A percentile compares a stretch with the other conserved stretches of the same genome.
These are phyloP conservation scores for Euclidium syriacum DNA, from an alignment of 345 rosid species.

Conservation along the genomic window DNA sequence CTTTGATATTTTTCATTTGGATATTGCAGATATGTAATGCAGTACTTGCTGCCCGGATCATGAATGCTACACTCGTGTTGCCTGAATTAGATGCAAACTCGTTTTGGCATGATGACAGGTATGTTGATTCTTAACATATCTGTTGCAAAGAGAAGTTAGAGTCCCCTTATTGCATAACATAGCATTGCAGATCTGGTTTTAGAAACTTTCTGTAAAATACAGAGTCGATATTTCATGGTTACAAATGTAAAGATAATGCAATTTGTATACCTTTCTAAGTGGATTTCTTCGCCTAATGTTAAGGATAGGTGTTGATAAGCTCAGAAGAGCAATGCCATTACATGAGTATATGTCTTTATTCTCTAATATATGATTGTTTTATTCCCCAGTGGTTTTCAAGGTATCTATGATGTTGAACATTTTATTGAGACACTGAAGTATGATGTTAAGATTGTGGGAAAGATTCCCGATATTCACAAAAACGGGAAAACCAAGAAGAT, in stretches of 20 bases:
- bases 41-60: constrained; percentile 97
- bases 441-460: constrained; percentile 87
- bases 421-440: constrained; percentile 73
- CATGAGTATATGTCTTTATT: background rate
- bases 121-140: constrained; percentile 17
- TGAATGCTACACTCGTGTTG: constrained; percentile 97
- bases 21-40: constrained; percentile 87
- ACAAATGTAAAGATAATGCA: background rate
- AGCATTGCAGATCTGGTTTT: background rate
- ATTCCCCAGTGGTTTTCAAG: constrained; percentile 75
- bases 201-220: background rate
- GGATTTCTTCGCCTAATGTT: background rate
- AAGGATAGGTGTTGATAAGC: background rate
- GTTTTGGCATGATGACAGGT: constrained; percentile 99
- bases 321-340: background rate
- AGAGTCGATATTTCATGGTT: background rate
- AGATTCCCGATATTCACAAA: constrained; percentile 75
- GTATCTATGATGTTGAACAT: constrained; percentile 93
- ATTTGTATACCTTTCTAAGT: background rate
- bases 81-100: constrained; percentile 98
- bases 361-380: background rate
- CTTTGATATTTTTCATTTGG: constrained; percentile 1
- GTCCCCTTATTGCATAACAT: background rate
- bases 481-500: constrained; percentile 88
- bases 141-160: constrained; percentile 6